Conservation (phyloP, 2,329 filamentous ascomycete species). For the Beauveria bassiana region DNA sequence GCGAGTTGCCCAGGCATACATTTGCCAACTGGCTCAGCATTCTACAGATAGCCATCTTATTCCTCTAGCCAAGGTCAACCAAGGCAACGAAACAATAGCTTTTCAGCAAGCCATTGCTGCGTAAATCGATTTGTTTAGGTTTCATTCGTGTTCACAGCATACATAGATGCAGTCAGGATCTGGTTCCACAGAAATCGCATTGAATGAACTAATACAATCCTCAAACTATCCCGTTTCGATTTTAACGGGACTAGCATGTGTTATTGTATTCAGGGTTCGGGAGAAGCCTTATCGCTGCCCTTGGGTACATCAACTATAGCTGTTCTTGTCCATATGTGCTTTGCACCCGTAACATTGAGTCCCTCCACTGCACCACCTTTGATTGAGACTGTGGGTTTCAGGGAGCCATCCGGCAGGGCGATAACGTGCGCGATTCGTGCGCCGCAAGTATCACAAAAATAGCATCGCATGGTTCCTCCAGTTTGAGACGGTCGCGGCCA, state of each 20-base stretch:
- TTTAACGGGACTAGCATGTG: neutral
- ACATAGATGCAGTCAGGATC: neutral
- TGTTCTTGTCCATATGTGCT: constrained; percentile 38
- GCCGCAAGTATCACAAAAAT: constrained; percentile 35
- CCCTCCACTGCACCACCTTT: constrained; percentile 40
- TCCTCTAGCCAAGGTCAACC: constrained; percentile 48
- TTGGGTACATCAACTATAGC: constrained; percentile 37
- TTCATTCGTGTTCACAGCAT: neutral
- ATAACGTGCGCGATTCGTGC: constrained; percentile 39
- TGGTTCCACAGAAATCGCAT: constrained; percentile 10
- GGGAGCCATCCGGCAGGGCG: constrained; percentile 28
- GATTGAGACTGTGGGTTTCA: constrained; percentile 30
- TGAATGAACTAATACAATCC: neutral
- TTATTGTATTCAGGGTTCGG: neutral
- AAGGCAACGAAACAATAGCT: constrained; percentile 46
- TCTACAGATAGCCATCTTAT: constrained; percentile 32
- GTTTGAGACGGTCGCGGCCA: constrained; percentile 32
- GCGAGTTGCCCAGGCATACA: constrained; percentile 48
- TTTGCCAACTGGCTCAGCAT: constrained; percentile 30
- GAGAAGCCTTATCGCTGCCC: constrained; percentile 21
- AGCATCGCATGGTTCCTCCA: constrained; percentile 36
- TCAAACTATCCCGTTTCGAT: neutral
- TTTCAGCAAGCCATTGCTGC: constrained; percentile 41
- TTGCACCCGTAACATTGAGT: constrained; percentile 29
- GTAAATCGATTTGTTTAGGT: constrained; percentile 11